These are phyloP conservation scores for Cyberlindnera euphorbiiphila DNA, from an alignment of 805 yeast genomes.

Conservation along the genomic window DNA sequence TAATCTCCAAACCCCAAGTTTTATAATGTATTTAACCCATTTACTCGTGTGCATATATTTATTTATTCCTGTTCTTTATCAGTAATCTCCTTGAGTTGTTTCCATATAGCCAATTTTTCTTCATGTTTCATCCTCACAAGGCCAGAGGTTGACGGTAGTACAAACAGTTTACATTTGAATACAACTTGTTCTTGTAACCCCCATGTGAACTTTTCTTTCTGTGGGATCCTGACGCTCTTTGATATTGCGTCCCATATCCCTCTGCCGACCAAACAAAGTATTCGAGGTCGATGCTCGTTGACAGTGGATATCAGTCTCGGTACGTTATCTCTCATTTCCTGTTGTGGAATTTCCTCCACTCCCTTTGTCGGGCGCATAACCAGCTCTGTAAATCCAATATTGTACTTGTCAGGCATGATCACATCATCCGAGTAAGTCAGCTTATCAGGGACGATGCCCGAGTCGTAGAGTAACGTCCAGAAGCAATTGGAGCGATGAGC, in stretches of 20 bases:
- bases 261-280: conserved; percentile 62
- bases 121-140: conserved; percentile 50
- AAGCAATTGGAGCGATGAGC: conserved; percentile 68
- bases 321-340: conserved; percentile 54
- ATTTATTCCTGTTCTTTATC: conserved; percentile 1
- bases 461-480: conserved; percentile 59
- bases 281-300: conserved; percentile 33
- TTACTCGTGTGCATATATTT: not conserved
- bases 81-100: conserved; percentile 27
- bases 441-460: conserved; percentile 38
- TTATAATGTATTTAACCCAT: too few relatives aligned
- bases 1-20: too few relatives aligned
- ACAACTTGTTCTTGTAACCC: conserved; percentile 37
- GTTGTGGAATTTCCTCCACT: conserved; percentile 46
- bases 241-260: conserved; percentile 68
- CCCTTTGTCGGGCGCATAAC: conserved; percentile 60
- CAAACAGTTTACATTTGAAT: conserved; percentile 38
- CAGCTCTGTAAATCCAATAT: conserved; percentile 69
- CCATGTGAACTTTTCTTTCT: conserved; percentile 45
- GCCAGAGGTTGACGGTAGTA: conserved; percentile 73
- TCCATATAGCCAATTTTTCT: conserved; percentile 49
- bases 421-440: conserved; percentile 38
- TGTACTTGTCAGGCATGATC: conserved; percentile 32
- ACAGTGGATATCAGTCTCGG: conserved; percentile 48
- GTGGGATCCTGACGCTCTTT: conserved; percentile 29